phyloP scores from a whole-genome alignment of 495 filamentous ascomycete species.

The Penicillium herquei region DNA sequence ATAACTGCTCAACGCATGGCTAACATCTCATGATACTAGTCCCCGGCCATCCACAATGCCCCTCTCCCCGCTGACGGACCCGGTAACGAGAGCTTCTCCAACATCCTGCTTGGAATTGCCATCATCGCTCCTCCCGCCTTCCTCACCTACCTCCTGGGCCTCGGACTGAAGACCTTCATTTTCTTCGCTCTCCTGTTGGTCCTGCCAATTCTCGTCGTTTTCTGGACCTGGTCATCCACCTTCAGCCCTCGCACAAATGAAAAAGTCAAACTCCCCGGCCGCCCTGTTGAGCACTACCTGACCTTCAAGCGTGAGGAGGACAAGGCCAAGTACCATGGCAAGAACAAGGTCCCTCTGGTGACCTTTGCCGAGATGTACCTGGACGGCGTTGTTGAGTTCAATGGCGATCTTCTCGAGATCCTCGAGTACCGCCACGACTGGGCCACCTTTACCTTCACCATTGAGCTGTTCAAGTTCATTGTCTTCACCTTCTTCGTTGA shows the following conservation, averaged over 20 bases:
- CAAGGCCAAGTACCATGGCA: conserved; percentile 54
- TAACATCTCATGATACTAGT: conserved; percentile 44
- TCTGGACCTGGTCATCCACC: conserved; percentile 67
- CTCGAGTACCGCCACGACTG: conserved; percentile 68
- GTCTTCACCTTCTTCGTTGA: conserved; percentile 72
- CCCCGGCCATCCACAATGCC: conserved; percentile 74
- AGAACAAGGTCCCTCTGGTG: conserved; percentile 64
- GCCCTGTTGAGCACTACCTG: conserved; percentile 62
- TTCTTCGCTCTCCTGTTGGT: conserved; percentile 66
- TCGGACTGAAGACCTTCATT: conserved; percentile 67
- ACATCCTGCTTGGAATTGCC: conserved; percentile 56
- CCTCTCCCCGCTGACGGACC: conserved; percentile 76
- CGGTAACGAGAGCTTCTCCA: conserved; percentile 69
- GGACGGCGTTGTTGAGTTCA: conserved; percentile 61
- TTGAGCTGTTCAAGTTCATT: conserved; percentile 66
- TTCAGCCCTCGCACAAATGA: conserved; percentile 73
- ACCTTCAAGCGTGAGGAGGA: conserved; percentile 60
- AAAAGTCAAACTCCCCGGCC: conserved; percentile 66
- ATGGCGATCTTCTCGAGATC: conserved; percentile 58
- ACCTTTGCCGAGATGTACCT: conserved; percentile 70
- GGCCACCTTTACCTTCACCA: conserved; percentile 74
- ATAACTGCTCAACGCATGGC: background rate
- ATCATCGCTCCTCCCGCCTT: conserved; percentile 62
- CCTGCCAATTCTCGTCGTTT: conserved; percentile 66
- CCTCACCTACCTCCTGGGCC: conserved; percentile 65